phyloP scores from a whole-genome alignment of 1,284 basidiomycete genomes.

The Veloporphyrellus conicus region DNA sequence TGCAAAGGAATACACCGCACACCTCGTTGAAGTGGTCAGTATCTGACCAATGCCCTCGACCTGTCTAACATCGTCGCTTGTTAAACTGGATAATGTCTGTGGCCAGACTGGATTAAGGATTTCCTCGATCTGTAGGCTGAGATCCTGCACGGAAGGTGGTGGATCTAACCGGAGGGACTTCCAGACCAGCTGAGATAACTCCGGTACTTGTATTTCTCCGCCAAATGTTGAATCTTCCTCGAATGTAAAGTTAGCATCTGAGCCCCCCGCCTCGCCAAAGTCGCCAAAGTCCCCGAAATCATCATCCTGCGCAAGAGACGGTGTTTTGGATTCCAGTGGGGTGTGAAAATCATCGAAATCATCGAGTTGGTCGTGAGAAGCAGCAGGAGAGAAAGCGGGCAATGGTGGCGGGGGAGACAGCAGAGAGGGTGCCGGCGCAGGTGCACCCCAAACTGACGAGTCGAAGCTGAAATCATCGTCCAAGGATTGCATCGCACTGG shows the following conservation, averaged over 20 bases:
- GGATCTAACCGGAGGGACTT: slow-evolving; percentile 63
- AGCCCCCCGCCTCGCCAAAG: slow-evolving; percentile 64
- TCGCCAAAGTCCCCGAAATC: slow-evolving; percentile 86
- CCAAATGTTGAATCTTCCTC: slow-evolving; percentile 43
- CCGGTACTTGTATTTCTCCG: slow-evolving; percentile 37
- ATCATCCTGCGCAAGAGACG: slow-evolving; percentile 50
- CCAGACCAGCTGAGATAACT: slow-evolving; percentile 50
- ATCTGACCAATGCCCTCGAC: slow-evolving; percentile 77
- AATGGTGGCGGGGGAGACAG: slow-evolving; percentile 28
- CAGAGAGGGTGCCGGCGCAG: slow-evolving; percentile 38
- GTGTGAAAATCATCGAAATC: slow-evolving; percentile 69
- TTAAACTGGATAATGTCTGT: slow-evolving; percentile 45
- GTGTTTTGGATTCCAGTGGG: slow-evolving; percentile 42
- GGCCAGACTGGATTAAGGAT: slow-evolving; percentile 67
- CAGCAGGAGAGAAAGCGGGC: slow-evolving; percentile 25
- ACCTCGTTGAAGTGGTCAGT: slow-evolving; percentile 72
- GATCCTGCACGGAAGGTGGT: slow-evolving; percentile 50
- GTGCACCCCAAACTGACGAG: slow-evolving; percentile 65
- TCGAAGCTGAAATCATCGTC: slow-evolving; percentile 70
- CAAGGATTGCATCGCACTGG: slow-evolving; percentile 40
- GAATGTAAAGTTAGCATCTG: slow-evolving; percentile 35
- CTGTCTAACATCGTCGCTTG: slow-evolving; percentile 72
- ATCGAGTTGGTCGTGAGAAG: slow-evolving; percentile 52
- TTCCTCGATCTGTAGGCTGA: slow-evolving; percentile 60
- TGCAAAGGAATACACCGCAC: slow-evolving; percentile 13